Evolutionary conservation across 495 filamentous ascomycete genomes (phyloP), one percentile per base, ranked within the genome.

Genomic region (Aspergillus hancockii): DNA sequence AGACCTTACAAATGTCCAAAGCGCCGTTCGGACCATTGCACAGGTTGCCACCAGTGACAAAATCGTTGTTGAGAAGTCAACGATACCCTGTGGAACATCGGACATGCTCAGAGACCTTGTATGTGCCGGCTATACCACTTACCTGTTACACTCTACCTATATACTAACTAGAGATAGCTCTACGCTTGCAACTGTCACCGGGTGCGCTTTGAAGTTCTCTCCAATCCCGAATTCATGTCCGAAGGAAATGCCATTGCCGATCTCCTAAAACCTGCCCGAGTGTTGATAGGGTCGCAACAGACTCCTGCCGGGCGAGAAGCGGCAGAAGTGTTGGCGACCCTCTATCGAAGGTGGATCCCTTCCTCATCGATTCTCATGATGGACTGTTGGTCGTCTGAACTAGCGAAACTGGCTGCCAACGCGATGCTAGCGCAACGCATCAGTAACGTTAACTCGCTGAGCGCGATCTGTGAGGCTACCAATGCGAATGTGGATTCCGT

Each of bases 31-130:
- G 40, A 82, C 80, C 19, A 86, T 93, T 34, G 90, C 89, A 0
- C 74, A 81, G 46, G 73, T 86, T 52, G 85, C 90, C 13, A 81
- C 73, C 38, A 68, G 75, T 18, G 86, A 87, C 19, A 84, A 87
- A 54, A 90, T 92, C 55, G 77, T 93, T 10, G 90, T 92, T 0
- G 90, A 92, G 71, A 92, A 92, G 70, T 85, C 81, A 25, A 93
- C 90, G 0, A 89, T 93, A 23, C 90, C 90, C 13, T 90, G 88
- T 62, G 75, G 86, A 30, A 93, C 90, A 10, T 85, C 89, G 0
- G 77, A 89, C 25, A 80, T 82, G 54, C 81, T 93, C 21, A 78
- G 81, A 52, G 80, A 86, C 32, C 88, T 86, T 52, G 83, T 85
- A 66, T 46, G 52, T 6, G 41, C 4, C 13, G 8, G 34, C 25